These are phyloP conservation scores for Gynochthodes officinalis DNA, from an alignment of 257 asterid species.

Conservation along the genomic window DNA sequence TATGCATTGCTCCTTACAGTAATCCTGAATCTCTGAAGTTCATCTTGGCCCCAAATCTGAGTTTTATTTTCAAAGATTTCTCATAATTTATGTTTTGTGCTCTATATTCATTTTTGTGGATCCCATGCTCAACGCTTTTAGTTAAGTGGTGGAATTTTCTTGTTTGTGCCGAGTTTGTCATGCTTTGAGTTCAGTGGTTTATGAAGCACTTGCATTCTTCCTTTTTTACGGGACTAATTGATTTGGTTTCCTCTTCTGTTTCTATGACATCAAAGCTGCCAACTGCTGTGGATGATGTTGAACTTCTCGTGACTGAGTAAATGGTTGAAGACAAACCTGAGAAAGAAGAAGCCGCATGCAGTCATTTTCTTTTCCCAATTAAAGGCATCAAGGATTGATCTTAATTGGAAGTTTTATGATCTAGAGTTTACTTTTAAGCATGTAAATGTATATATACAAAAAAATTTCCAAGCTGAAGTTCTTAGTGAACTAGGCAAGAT, in stretches of 20 bases:
- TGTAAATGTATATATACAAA: not conserved
- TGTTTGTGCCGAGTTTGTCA: not conserved
- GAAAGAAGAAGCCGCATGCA: constrained; percentile 3
- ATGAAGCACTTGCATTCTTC: not conserved
- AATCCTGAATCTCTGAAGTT: not conserved
- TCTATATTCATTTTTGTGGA: not conserved
- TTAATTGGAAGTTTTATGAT: constrained; percentile 2
- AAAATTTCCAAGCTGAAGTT: not conserved
- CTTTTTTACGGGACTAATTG: not conserved
- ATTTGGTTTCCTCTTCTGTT: constrained; percentile 6
- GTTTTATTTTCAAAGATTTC: not conserved
- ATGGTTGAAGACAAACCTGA: constrained; percentile 6
- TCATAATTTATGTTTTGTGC: not conserved
- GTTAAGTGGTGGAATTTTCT: not conserved
- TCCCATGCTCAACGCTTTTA: not conserved
- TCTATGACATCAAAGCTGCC: constrained; percentile 35
- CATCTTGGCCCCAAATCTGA: not conserved
- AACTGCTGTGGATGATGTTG: constrained; percentile 39
- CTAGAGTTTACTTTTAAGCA: not conserved
- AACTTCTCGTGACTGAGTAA: constrained; percentile 53
- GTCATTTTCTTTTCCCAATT: constrained; percentile 5
- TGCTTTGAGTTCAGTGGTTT: not conserved
- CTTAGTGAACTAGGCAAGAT: not conserved
- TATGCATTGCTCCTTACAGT: not conserved
- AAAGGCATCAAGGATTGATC: constrained; percentile 1